phyloP scores from a whole-genome alignment of 2,329 filamentous ascomycete species.

The Cladophialophora chaetospira region DNA sequence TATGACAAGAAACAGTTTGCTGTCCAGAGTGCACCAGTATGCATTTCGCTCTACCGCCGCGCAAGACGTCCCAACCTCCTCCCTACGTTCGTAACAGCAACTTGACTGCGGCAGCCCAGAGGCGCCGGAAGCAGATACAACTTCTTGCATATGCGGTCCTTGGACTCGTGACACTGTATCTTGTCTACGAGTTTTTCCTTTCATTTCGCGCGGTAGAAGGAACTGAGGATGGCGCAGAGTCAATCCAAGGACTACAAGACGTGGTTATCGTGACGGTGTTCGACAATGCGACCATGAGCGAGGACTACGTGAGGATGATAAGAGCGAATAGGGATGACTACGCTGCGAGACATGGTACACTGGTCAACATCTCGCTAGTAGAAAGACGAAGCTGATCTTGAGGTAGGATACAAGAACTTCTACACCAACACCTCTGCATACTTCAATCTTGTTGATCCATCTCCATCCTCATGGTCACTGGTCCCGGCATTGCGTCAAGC shows the following conservation, averaged over 20 bases:
- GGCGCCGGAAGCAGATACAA: conserved; percentile 64
- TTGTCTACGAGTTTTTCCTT: conserved; percentile 55
- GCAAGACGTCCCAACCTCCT: conserved; percentile 76
- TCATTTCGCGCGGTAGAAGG: conserved; percentile 35
- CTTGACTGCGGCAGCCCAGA: conserved; percentile 37
- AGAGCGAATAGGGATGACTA: conserved; percentile 83
- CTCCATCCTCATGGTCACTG: conserved; percentile 58
- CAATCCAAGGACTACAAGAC: conserved; percentile 51
- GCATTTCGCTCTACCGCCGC: conserved; percentile 88
- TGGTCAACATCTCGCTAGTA: neutral
- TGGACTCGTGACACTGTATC: conserved; percentile 61
- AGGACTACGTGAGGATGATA: conserved; percentile 70
- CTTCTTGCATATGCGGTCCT: conserved; percentile 58
- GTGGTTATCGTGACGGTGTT: conserved; percentile 84
- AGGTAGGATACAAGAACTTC: conserved; percentile 79
- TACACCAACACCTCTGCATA: conserved; percentile 67
- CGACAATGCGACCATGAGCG: conserved; percentile 66
- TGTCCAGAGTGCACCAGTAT: conserved; percentile 52
- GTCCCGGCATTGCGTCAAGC: conserved; percentile 88
- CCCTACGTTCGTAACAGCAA: conserved; percentile 61
- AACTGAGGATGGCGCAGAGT: conserved; percentile 36
- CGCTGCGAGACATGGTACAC: conserved; percentile 79
- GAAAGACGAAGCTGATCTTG: neutral
- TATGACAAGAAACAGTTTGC: neutral
- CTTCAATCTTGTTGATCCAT: conserved; percentile 42